Evolutionary conservation across 495 filamentous ascomycete genomes (phyloP), one percentile per base, ranked within the genome.

Genomic region (Neurospora sp.): DNA sequence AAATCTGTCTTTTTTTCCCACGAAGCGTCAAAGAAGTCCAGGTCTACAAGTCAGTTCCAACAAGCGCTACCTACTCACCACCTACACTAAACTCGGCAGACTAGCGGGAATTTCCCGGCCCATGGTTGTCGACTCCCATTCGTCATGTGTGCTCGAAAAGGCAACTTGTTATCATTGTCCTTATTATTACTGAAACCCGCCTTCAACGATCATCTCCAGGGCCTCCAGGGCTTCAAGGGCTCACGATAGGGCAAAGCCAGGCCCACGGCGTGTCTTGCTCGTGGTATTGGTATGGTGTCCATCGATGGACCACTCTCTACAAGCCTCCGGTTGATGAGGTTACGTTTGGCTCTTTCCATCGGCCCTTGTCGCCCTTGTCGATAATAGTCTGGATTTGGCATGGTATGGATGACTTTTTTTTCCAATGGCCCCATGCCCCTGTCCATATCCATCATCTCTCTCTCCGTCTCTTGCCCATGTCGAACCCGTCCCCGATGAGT

Each of bases 331-430:
- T 16, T 59, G 48, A 59, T 31, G 48, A 59, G 48, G 48, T 27
- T 59, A 59, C 48, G 48, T 27, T 71, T 39, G 35, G 38, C 38
- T 44, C 54, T 71, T 31, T 39, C 48, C 48, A 27, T 59, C 48
- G 48, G 23, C 54, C 71, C 46, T 27, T 44, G 40, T 39, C 69
- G 69, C 73, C 73, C 73, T 74, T 39, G 73, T 71, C 70, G 44
- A 72, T 59, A 38, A 66, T 72, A 35, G 42, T 69, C 14, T 44
- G 41, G 40, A 46, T 40, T 71, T 39, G 73, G 62, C 66, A 74
- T 74, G 73, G 73, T 70, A 42, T 70, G 69, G 54, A 31, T 31
- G 54, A 14, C 54, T 16, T 62, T 31, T 31, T 27, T 59, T 14
- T 14, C 11, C 11, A 62, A 31, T 62, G 48, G 23, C 48, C 48